Conservation (phyloP, 495 filamentous ascomycete species). For the Symbiotaphrina buchneri region DNA sequence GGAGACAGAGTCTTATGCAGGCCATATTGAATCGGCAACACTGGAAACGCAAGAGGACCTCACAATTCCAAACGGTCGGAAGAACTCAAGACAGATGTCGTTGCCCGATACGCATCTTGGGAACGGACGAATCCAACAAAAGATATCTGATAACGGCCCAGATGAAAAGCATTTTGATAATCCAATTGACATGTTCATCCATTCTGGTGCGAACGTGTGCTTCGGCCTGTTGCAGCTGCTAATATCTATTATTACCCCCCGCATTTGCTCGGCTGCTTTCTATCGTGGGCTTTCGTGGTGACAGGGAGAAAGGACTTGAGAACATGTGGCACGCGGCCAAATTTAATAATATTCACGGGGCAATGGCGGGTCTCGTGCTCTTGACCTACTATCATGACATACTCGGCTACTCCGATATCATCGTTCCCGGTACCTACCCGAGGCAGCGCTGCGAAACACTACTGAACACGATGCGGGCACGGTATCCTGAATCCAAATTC, state of each 20-base stretch:
- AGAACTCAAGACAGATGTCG: conserved; percentile 2
- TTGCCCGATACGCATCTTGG: too few species aligned
- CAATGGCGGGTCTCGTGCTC: conserved; percentile 60
- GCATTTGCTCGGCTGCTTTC: conserved; percentile 64
- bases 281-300: conserved; percentile 81
- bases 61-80: conserved; percentile 10
- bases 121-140: too few species aligned
- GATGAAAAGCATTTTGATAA: conserved; percentile 32
- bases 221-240: conserved; percentile 71
- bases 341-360: conserved; percentile 76
- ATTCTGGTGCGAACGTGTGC: conserved; percentile 71
- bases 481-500: conserved; percentile 63
- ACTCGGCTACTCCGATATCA: conserved; percentile 69
- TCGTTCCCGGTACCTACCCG: conserved; percentile 37
- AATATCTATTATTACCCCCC: conserved; percentile 77
- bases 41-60: conserved; percentile 13
- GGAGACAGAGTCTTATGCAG: conserved; percentile 14
- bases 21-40: conserved; percentile 13
- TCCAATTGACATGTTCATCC: conserved; percentile 64
- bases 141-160: conserved; percentile 3
- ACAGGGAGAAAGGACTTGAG: conserved; percentile 57
- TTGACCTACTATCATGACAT: conserved; percentile 77
- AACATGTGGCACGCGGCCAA: conserved; percentile 89
- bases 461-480: conserved; percentile 44
- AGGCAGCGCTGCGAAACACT: conserved; percentile 42